phyloP scores from a whole-genome alignment of 2,329 filamentous ascomycete species.

The Sclerotinia glacialis region DNA sequence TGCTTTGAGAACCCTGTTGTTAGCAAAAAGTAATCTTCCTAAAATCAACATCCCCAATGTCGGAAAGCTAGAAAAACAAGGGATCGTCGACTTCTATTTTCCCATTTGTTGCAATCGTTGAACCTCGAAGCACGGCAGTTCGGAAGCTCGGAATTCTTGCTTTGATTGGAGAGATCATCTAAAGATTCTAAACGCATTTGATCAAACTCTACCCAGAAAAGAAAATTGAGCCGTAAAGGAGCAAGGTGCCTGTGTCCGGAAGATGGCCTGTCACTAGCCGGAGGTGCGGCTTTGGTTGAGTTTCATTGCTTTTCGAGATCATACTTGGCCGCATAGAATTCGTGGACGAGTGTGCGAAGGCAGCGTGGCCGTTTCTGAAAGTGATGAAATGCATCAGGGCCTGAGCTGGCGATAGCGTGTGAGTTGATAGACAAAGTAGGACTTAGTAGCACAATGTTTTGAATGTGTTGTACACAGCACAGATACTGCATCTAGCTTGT shows the following conservation, averaged over 20 bases:
- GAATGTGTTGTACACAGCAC: conserved; percentile 27
- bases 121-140: conserved; percentile 5
- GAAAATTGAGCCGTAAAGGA: conserved; percentile 8
- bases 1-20: conserved; percentile 7
- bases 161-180: conserved; percentile 11
- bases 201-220: conserved; percentile 11
- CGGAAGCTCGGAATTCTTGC: not conserved
- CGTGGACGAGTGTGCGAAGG: conserved; percentile 24
- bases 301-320: conserved; percentile 19
- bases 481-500: conserved; percentile 19
- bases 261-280: conserved; percentile 16
- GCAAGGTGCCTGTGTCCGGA: conserved; percentile 12
- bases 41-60: not conserved
- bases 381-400: conserved; percentile 21
- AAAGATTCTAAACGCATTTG: not conserved
- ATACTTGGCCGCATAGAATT: conserved; percentile 22
- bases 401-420: conserved; percentile 20
- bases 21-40: not conserved
- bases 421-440: conserved; percentile 22
- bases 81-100: conserved; percentile 4
- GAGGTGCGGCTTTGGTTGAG: conserved; percentile 21
- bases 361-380: conserved; percentile 23
- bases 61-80: conserved; percentile 1
- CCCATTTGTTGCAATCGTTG: not conserved
- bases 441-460: conserved; percentile 32